These are phyloP conservation scores for Rhodotorula sphaerocarpa DNA, from an alignment of 768 basidiomycete species.

Conservation along the genomic window DNA sequence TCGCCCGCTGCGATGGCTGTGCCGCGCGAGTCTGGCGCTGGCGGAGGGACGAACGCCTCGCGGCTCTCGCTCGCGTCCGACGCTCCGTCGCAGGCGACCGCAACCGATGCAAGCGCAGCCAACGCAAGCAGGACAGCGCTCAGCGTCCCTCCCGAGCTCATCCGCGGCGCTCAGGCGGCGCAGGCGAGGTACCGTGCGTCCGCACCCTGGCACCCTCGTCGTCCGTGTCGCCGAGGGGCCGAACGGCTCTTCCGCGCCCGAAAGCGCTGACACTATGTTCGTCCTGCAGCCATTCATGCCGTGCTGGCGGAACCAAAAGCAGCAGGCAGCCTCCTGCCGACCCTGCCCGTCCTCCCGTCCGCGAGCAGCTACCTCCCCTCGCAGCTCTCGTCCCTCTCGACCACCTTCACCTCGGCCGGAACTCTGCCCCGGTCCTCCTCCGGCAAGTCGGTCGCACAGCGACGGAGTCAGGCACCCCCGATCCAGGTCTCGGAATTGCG, in stretches of 20 bases:
- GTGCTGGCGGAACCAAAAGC: slow-evolving; percentile 82
- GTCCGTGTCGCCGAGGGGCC: background rate
- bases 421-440: slow-evolving; percentile 29
- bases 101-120: background rate
- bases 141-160: background rate
- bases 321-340: slow-evolving; percentile 70
- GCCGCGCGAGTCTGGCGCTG: no score
- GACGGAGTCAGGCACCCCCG: slow-evolving; percentile 42
- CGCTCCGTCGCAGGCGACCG: background rate
- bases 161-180: no score
- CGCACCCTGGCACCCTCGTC: no score
- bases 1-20: background rate
- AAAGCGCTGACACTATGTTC: background rate
- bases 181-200: background rate
- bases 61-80: background rate
- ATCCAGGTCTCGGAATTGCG: slow-evolving; percentile 55
- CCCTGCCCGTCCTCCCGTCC: slow-evolving; percentile 56
- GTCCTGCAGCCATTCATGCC: slow-evolving; percentile 72
- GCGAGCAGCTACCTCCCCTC: slow-evolving; percentile 32
- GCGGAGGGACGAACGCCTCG: background rate
- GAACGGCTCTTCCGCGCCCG: background rate
- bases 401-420: slow-evolving; percentile 57
- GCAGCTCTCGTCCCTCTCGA: slow-evolving; percentile 34
- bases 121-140: no score
- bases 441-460: slow-evolving; percentile 43